Evolutionary conservation across 2,329 filamentous ascomycete species (phyloP), one percentile per base, ranked within the genome.

Genomic region (Neoarthrinium moseri): DNA sequence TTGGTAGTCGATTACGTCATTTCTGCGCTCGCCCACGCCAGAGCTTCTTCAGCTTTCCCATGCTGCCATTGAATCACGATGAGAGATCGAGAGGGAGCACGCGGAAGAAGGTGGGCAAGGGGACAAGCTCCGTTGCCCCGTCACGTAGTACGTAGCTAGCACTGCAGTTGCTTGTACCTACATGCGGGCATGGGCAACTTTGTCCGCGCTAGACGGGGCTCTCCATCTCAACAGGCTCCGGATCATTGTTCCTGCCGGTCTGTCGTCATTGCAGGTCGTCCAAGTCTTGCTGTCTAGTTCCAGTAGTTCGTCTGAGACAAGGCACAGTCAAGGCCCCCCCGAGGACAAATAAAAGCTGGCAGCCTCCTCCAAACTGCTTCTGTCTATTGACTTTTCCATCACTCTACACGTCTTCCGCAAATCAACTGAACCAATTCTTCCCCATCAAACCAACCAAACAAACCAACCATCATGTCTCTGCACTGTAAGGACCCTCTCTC

Each of bases 381-480:
- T 20, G 32, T 42, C 20, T 42, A 20, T 42, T 42, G 27, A 42
- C 27, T 44, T 44, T 44, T 23, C 18, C 29, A 20, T 36, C 20
- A 20, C 18, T 15, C 26, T n/a, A 7, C 11, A 24, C 36, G 17
- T 30, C 13, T 41, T 15, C 23, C 18, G 13, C 26, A 18, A 41
- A 41, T 41, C 38, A 41, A 13, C 7, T 23, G 11, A n/a, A 23
- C n/a, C 13, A 40, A n/a, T 26, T 6, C 23, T 13, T 37, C 33
- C 32, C 35, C 24, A 11, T 26, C n/a, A 29, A 29, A 15, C 35
- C 30, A 51, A 29, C n/a, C 34, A 21, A 49, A 30, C 22, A 35
- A 38, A 45, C 38, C 39, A 59, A 39, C 55, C 65, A 75, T 46
- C 61, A 81, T 81, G 78, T 80, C 78, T 77, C 74, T 81, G 55